Evolutionary conservation across 805 yeast genomes (phyloP), one percentile per base, ranked within the genome.

Genomic region (Starmerella stigmatis): DNA sequence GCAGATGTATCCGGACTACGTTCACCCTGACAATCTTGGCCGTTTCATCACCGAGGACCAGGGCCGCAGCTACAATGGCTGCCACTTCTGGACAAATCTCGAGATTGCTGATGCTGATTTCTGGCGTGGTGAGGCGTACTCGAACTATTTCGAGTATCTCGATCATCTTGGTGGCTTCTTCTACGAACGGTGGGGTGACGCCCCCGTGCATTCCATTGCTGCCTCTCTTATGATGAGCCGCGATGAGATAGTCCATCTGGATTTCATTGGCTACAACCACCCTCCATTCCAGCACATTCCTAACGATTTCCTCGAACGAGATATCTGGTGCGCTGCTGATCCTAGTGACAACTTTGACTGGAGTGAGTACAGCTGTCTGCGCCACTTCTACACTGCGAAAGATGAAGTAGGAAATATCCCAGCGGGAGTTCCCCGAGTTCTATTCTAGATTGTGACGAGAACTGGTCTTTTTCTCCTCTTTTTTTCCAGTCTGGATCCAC

Each of bases 121-220:
- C 25, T 89, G 86, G 70, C 69, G 73, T 33, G 75, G 81, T 23
- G 72, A 75, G 9, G 63, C 71, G 15, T 92, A 92, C 63, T 71
- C 76, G 41, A 69, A 69, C 17, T 89, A 80, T 61, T 86, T 85
- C 60, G 65, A 78, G 34, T 75, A 70, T 54, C 63, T 89, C 38
- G 97, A 89, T 47, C 43, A 63, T 10, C 67, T 78, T 4, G 85
- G 88, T 10, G 97, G 97, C 0, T 89, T 89, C 61, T 86, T 78
- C 72, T 72, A 74, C 46, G 97, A 89, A 63, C 68, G 98, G 57
- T 89, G 96, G 96, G 97, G 97, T 2, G 97, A 92, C 69, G 96
- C 97, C 0, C 96, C 97, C 0, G 79, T 89, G 4, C 97, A 89
- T 61, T 81, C 96, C 0, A 65, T 92, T 21, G 97, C 94, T 0